Base-by-base conservation (phyloP, 441 rosid species). In the Viola pubescens region DNA sequence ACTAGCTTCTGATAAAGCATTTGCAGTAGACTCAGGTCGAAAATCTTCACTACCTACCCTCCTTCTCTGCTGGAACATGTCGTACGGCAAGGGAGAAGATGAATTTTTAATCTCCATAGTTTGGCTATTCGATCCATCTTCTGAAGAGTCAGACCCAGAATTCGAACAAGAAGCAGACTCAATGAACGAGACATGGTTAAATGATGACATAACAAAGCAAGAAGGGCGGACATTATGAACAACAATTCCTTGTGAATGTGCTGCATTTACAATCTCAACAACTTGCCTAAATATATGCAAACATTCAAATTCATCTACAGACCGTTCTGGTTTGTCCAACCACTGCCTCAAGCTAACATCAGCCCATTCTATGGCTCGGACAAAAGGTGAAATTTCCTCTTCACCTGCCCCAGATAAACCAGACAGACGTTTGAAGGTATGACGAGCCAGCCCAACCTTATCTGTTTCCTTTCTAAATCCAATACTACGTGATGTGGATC, bases 151-250 rank as follows among this genome's bases (percentile, higher is more conserved):
- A 19, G 98, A 92, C 59, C 98, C 97, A 9, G 95, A 84, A 72
- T 89, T 96, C 7, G 98, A 92, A 79, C 90, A 85, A 65, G 98
- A 89, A 56, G 96, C 91, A 50, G 98, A 92, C 61, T 91, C 94
- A 37, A 88, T 86, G 82, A 91, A 88, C n/a, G 97, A 88, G 62
- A 88, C 85, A 52, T 78, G 88, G 78, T 86, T 86, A 64, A 84
- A 86, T 1, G 97, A 82, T 51, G 97, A 83, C 88, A 88, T 83
- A 43, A 82, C 73, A 45, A 91, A 88, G 77, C 97, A 91, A 43
- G 97, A 91, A 38, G 97, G 97, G 62, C 85, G 80, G 67, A 84
- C 85, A 79, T 84, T 88, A 49, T 83, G 84, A 71, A 91, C 77
- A 66, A 84, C 84, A 52, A 88, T 70, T 73, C 96, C 90, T 78